Evolutionary conservation across 2,329 filamentous ascomycete species (phyloP), one percentile per base, ranked within the genome.

Genomic region (Lithohypha guttulata): DNA sequence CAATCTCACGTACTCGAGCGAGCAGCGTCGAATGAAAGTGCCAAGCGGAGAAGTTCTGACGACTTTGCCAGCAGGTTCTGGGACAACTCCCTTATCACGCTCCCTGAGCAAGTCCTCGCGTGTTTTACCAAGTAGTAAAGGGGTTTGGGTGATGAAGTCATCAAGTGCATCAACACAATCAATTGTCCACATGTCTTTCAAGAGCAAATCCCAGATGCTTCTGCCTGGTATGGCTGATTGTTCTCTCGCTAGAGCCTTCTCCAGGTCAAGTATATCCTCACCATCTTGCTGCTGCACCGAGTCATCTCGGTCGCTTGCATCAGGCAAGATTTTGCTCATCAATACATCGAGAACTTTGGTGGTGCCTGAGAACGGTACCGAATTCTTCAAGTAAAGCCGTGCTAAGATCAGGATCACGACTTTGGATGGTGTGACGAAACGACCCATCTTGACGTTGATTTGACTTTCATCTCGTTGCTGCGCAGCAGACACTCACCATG

Each of bases 341-440:
- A 93, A 69, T 62, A 93, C 91, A 28, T 81, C 82, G 14, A 94
- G 70, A 21, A 93, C 69, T 10, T 81, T 72, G 29, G 89, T 72
- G 17, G 79, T 77, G n/a, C 81, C 77, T 34, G 73, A 69, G 44
- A 73, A 77, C 2, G 81, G 79, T 11, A 87, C 71, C 2, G 70
- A 66, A 15, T 77, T 77, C 48, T 82, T 77, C 25, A 76, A 75
- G 60, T 98, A 96, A 39, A 95, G 70, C 52, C 85, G 76, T 37
- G 91, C 73, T 38, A 98, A 73, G 39, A 77, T 75, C 40, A 96
- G 71, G 17, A 95, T 70, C 54, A 81, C 80, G 50, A 96, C 74
- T 57, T 91, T 93, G 50, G 84, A 79, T 9, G 89, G 84, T n/a
- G 84, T 93, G 31, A 96, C 71, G 59, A 81, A 93, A 42, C 82